These are phyloP conservation scores for Cytidiella melzeri DNA, from an alignment of 768 basidiomycete genomes.

Conservation along the genomic window DNA sequence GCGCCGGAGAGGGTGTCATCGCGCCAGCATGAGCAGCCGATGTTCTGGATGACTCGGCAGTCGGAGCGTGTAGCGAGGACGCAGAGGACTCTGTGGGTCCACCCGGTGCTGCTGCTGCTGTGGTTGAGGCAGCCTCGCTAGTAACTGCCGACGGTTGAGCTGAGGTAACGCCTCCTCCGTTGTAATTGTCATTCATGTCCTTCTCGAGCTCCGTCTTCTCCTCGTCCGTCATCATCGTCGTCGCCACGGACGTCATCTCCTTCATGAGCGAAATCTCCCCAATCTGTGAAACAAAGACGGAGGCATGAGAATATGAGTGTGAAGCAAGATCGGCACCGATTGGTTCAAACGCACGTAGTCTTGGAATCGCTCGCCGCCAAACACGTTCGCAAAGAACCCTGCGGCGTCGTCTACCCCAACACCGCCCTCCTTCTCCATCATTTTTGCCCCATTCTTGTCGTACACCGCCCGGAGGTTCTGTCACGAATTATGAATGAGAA, in stretches of 20 bases:
- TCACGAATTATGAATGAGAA: constrained; percentile 13
- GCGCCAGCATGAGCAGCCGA: constrained; percentile 1
- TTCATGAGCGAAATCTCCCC: constrained; percentile 97
- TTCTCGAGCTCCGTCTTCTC: constrained; percentile 85
- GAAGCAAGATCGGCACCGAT: too few relatives aligned
- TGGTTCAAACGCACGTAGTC: constrained; percentile 85
- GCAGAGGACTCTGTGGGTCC: background rate
- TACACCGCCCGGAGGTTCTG: constrained; percentile 85
- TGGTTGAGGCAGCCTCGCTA: constrained; percentile 10
- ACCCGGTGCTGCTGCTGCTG: constrained; percentile 8
- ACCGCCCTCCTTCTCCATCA: constrained; percentile 81
- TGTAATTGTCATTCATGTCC: constrained; percentile 42
- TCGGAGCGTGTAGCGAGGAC: background rate
- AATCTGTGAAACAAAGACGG: constrained; percentile 47
- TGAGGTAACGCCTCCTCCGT: constrained; percentile 21
- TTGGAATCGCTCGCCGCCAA: constrained; percentile 87
- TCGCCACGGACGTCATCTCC: constrained; percentile 80
- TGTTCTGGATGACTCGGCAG: constrained; percentile 4
- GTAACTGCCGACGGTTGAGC: constrained; percentile 12
- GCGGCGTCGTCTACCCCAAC: constrained; percentile 85
- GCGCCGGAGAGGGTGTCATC: background rate
- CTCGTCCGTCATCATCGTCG: constrained; percentile 87
- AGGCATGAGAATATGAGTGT: constrained; percentile 1
- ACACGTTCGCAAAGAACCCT: constrained; percentile 92
- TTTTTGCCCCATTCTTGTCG: constrained; percentile 91